phyloP scores from a whole-genome alignment of 225 moss, liverwort and hornwort genomes.

The Rhytidiadelphus loreus region DNA sequence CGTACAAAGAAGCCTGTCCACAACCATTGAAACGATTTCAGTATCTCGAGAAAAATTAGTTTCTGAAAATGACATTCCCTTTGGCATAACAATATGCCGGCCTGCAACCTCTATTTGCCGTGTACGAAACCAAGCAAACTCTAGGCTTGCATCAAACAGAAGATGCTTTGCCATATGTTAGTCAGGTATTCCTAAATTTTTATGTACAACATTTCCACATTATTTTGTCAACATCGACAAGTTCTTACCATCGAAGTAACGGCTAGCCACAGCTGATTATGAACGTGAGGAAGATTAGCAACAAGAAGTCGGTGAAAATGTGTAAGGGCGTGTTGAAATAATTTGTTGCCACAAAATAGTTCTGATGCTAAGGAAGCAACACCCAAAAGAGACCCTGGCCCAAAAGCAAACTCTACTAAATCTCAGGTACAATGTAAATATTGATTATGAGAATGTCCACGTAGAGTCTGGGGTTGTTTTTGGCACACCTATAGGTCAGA shows the following conservation, averaged over 20 bases:
- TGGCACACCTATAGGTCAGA: background rate
- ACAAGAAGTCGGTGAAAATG: background rate
- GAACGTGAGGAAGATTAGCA: background rate
- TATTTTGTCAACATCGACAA: background rate
- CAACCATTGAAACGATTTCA: background rate
- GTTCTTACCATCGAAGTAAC: background rate
- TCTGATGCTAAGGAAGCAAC: background rate
- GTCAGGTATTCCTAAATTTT: background rate
- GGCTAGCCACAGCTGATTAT: background rate
- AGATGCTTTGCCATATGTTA: background rate
- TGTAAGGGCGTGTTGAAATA: background rate
- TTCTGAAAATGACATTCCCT: background rate
- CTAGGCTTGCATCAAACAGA: background rate
- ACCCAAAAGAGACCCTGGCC: background rate
- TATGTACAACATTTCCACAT: background rate
- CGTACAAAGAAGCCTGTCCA: conserved; percentile 71
- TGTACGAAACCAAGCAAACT: background rate
- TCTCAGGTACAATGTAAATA: background rate
- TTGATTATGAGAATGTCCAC: background rate
- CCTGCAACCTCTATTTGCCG: background rate
- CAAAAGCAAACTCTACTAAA: background rate
- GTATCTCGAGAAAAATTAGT: background rate
- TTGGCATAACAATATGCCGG: background rate
- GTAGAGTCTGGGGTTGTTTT: background rate
- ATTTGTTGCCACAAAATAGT: background rate